Evolutionary conservation across 768 basidiomycete species (phyloP).

Genomic region (Pleurotus giganteus): DNA sequence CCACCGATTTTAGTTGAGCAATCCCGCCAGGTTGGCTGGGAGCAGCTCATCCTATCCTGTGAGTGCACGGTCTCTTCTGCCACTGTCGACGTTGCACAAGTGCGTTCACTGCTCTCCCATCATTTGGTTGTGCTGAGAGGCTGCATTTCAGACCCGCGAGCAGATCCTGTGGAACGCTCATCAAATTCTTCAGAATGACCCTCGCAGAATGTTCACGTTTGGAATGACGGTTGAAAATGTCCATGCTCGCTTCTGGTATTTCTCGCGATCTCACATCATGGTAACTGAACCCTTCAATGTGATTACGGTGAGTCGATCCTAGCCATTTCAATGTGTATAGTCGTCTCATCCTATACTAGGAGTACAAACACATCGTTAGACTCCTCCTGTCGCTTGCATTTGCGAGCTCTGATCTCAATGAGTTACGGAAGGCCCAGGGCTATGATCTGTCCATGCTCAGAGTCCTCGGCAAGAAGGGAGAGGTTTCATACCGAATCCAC

Average conservation of each 20-base stretch:
- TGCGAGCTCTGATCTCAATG: not conserved
- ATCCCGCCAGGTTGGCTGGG: no score
- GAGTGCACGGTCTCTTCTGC: no score
- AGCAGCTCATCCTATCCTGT: no score
- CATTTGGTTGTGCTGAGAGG: no score
- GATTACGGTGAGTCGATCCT: not conserved
- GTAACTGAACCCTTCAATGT: constrained; percentile 14
- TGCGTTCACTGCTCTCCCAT: no score
- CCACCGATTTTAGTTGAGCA: no score
- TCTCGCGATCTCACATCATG: constrained; percentile 17
- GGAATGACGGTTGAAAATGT: no score
- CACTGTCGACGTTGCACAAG: no score
- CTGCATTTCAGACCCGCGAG: constrained; percentile 12
- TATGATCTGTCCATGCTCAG: constrained; percentile 13
- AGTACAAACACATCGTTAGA: not conserved
- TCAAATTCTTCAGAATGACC: constrained; percentile 26
- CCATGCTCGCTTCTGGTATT: constrained; percentile 25
- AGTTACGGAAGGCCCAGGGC: constrained; percentile 8
- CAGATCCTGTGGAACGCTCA: constrained; percentile 25
- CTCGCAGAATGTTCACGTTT: constrained; percentile 19
- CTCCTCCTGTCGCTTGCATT: no score
- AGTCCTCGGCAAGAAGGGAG: not conserved
- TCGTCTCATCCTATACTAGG: not conserved
- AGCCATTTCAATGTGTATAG: constrained; percentile 10
- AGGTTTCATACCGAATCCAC: constrained; percentile 6